Base-by-base conservation (phyloP, 352 stramenopile species). In the Globisporangium parvum region DNA sequence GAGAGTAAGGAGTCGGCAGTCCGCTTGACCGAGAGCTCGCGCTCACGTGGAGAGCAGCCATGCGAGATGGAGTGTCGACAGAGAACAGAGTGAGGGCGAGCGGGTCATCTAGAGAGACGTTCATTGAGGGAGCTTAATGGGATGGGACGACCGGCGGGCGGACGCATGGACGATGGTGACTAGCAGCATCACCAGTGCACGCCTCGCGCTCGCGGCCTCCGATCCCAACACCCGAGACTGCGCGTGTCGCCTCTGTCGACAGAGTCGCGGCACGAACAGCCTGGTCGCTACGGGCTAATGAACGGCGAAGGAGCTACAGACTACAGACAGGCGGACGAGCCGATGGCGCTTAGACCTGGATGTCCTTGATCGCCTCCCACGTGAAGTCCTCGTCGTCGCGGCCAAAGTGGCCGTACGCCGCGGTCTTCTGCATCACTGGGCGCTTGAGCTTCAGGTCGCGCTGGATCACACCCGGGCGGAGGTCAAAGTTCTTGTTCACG, bases 401-500 rank as follows among this genome's bases (percentile, higher is more conserved):
- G 62, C 97, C 97, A 70, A 99, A 99, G 83, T 99, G 97, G 69
- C 97, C 96, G 80, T 99, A 99, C 3, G 96, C 94, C 42, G 97
- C 95, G 39, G 97, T 99, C 83, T 99, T 99, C 70, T 97, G 91
- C 88, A 99, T 98, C 49, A 99, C 81, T 49, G 97, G 96, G 46
- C 92, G 87, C 69, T 97, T 97, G 55, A 99, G 82, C 69, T 98
- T 88, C 35, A 99, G 81, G 73, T 99, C 96, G 60, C 96, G 96
- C 68, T 99, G 94, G 72, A 99, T 98, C 73, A 96, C 97, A 70
- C 97, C 97, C 31, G 96, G 96, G 60, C 92, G 87, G 53, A 99
- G 74, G 79, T 99, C 97, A 69, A 99, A 99, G 78, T 99, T 99
- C 75, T 98, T 98, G 62, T 99, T 98, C 57, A 99, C 89, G 62